Evolutionary conservation across 768 basidiomycete species (phyloP), one percentile per base, ranked within the genome.

Genomic region (Aureoboletus auriporus): DNA sequence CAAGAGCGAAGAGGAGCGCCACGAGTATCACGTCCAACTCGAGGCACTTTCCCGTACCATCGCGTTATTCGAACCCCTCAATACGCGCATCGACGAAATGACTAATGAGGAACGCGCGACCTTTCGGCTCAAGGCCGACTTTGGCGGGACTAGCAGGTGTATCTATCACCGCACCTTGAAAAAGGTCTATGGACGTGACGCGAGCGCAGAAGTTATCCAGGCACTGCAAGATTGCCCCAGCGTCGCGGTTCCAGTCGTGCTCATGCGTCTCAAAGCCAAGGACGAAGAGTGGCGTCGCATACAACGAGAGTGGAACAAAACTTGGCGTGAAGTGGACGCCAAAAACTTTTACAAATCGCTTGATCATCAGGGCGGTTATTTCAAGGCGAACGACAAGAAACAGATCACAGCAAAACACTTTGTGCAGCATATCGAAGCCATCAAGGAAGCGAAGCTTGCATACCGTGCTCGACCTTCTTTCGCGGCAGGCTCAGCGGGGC

Each of bases 341-440:
- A 93, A 93, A 71, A 98, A 98, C 72, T 98, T 94, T 65, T 95
- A 96, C 82, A 97, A 95, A 71, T 86, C 88, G 28, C 82, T 98
- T 42, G 96, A 99, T 64, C 92, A 96, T 62, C 94, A 96, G 66
- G 94, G 93, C 14, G 89, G 90, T 66, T 82, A 78, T 50, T 96
- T 95, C 82, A 98, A 97, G 73, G 77, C 77, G 49, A 94, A 92
- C 66, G 96, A 99, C 75, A 97, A 97, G 80, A 91, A 91, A 69
- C 79, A 77, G 50, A 87, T 93, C 61, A 92, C 87, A 7, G 76
- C 88, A 37, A 93, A 91, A 63, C 71, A 83, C 54, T 89, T 95
- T 60, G 83, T 92, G 28, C 74, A 71, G 28, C 86, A 94, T 47
- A 86, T 94, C 58, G 91, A 93, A 64, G 57, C 67, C 44, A 70